These are phyloP conservation scores for Xylariaceae sp. DNA, from an alignment of 2,329 filamentous ascomycete species.

Conservation along the genomic window DNA sequence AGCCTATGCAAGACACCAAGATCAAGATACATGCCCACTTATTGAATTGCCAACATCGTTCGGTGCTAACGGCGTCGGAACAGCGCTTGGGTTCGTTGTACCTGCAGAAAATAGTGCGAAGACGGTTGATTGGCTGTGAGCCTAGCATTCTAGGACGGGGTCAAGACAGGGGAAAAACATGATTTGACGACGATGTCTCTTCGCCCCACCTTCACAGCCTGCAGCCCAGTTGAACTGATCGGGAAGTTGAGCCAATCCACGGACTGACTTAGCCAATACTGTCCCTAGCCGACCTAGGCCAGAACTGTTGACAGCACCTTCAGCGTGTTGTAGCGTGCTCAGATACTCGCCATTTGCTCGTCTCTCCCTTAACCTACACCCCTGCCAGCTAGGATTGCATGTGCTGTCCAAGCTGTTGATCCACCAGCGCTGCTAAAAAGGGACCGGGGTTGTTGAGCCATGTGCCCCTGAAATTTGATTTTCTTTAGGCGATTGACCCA, in stretches of 20 bases:
- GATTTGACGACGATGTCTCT: neutral
- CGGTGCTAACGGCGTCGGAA: too few relatives aligned
- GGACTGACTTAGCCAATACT: too few relatives aligned
- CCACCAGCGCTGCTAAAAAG: constrained; percentile 22
- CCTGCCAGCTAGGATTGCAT: constrained; percentile 16
- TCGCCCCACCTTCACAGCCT: constrained; percentile 6
- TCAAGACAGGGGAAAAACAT: neutral
- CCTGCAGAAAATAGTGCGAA: too few relatives aligned
- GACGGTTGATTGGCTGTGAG: too few relatives aligned
- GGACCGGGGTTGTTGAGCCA: constrained; percentile 14
- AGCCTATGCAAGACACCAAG: too few relatives aligned
- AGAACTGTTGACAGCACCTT: constrained; percentile 4
- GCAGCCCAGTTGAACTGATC: constrained; percentile 8
- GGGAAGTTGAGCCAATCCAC: constrained; percentile 22
- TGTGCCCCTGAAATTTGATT: constrained; percentile 27
- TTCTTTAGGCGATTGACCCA: neutral
- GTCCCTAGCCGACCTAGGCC: too few relatives aligned
- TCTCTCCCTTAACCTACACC: constrained; percentile 9
- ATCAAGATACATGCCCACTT: too few relatives aligned
- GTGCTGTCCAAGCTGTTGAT: constrained; percentile 10
- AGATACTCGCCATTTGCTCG: too few relatives aligned
- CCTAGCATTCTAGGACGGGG: too few relatives aligned
- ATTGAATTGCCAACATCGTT: too few relatives aligned
- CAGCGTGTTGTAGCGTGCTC: too few relatives aligned
- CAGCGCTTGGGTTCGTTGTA: too few relatives aligned